Conservation (phyloP, 192 early-diverging fungal genomes). For the Backusella mclennaniae region DNA sequence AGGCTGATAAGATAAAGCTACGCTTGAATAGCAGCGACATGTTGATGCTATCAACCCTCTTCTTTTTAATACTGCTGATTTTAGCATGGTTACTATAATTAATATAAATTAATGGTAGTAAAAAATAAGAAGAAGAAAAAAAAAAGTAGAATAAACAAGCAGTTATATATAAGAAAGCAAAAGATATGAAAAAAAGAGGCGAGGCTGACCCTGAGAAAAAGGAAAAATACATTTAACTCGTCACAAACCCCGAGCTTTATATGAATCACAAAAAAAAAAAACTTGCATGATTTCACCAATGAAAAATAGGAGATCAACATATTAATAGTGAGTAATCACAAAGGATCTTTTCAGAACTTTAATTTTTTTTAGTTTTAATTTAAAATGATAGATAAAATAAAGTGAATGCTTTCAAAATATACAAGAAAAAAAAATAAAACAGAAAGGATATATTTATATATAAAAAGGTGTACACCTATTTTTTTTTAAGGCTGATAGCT, state of each 20-base stretch:
- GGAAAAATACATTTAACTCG: not conserved
- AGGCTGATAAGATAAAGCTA: not conserved
- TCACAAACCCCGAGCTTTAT: not conserved
- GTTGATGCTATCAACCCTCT: not conserved
- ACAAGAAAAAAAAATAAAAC: not conserved
- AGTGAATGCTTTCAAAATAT: not conserved
- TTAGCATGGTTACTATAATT: not conserved
- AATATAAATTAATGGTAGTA: not conserved
- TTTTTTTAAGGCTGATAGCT: not conserved
- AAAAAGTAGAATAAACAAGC: not conserved
- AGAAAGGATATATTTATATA: not conserved
- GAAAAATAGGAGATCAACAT: not conserved
- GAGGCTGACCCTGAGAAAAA: constrained; percentile 4
- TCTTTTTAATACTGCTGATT: not conserved
- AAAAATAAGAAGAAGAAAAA: not conserved
- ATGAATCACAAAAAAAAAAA: not conserved
- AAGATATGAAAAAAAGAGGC: not conserved
- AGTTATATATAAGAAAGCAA: not conserved
- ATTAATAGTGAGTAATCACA: not conserved
- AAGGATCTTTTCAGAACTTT: not conserved
- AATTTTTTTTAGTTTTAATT: not conserved
- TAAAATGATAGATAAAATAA: not conserved
- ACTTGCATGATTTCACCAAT: constrained; percentile 1
- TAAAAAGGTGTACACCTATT: not conserved
- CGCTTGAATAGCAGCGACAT: not conserved